These are phyloP conservation scores for Acanthamoeba sp. DNA, from an alignment of 208 protist species.

Conservation along the genomic window DNA sequence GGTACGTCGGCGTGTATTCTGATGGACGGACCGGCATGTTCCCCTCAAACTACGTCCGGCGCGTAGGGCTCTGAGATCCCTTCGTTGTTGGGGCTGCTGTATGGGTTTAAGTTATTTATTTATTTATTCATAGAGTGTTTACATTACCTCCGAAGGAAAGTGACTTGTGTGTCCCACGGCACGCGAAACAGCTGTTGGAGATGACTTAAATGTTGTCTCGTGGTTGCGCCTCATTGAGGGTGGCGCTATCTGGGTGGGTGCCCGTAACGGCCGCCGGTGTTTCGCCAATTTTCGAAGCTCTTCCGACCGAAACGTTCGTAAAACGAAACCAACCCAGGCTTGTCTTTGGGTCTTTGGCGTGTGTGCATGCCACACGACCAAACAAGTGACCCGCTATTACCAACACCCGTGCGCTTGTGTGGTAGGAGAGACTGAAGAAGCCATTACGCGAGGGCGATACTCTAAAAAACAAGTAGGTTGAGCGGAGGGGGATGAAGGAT, in stretches of 20 bases:
- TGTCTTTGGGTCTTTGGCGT: too few relatives aligned
- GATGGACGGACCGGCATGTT: conserved; percentile 41
- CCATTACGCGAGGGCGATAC: too few relatives aligned
- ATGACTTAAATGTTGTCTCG: not conserved
- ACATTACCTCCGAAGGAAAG: too few relatives aligned
- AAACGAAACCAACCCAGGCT: not conserved
- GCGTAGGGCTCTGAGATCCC: not conserved
- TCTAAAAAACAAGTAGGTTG: too few relatives aligned
- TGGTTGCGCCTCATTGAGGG: not conserved
- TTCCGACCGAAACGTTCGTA: not conserved
- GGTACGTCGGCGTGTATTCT: conserved; percentile 1
- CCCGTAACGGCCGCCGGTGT: not conserved
- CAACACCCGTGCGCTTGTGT: too few relatives aligned
- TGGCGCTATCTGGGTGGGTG: not conserved
- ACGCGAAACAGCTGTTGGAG: not conserved
- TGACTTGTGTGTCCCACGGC: too few relatives aligned
- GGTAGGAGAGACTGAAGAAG: too few relatives aligned
- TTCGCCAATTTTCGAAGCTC: not conserved
- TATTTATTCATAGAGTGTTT: not conserved
- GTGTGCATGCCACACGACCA: too few relatives aligned
- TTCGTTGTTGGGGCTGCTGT: not conserved
- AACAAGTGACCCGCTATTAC: too few relatives aligned
- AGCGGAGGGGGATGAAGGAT: too few relatives aligned
- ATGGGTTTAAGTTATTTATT: not conserved
- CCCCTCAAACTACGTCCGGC: conserved; percentile 60